Conservation (phyloP, 1,139 yeast genomes). For the Taphrina wiesneri region DNA sequence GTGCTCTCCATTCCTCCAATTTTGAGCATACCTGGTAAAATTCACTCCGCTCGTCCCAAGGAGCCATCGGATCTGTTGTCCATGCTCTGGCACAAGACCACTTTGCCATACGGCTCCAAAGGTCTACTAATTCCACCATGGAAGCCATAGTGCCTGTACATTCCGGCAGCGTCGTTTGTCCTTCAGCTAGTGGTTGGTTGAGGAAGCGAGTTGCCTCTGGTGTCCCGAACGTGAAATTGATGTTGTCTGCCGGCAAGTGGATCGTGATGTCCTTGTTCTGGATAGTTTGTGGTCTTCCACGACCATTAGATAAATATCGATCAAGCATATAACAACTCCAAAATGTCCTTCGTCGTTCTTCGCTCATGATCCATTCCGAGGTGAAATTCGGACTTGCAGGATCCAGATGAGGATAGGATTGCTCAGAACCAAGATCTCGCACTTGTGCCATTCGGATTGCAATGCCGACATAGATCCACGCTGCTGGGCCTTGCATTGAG, state of each 20-base stretch:
- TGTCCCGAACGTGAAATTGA: slow-evolving; percentile 30
- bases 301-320: slow-evolving; percentile 25
- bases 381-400: slow-evolving; percentile 11
- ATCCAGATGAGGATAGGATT: slow-evolving; percentile 15
- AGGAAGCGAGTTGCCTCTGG: slow-evolving; percentile 26
- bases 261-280: slow-evolving; percentile 26
- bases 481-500: slow-evolving; percentile 29
- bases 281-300: slow-evolving; percentile 26
- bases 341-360: slow-evolving; percentile 22
- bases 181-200: slow-evolving; percentile 17
- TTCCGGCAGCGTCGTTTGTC: slow-evolving; percentile 22
- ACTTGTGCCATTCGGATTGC: slow-evolving; percentile 33
- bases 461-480: slow-evolving; percentile 30
- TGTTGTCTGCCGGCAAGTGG: slow-evolving; percentile 25
- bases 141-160: slow-evolving; percentile 33
- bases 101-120: slow-evolving; percentile 32
- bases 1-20: slow-evolving; percentile 27
- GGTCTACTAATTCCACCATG: slow-evolving; percentile 26
- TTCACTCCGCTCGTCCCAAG: slow-evolving; percentile 27
- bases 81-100: slow-evolving; percentile 29
- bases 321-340: slow-evolving; percentile 31
- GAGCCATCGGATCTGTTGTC: slow-evolving; percentile 20
- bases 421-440: slow-evolving; percentile 28
- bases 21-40: slow-evolving; percentile 10
- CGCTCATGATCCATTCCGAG: slow-evolving; percentile 32